A percentile compares a stretch with the other conserved stretches of the same genome.
phyloP scores from a whole-genome alignment of 176 grass and related monocot genomes.

The Carex pumila region DNA sequence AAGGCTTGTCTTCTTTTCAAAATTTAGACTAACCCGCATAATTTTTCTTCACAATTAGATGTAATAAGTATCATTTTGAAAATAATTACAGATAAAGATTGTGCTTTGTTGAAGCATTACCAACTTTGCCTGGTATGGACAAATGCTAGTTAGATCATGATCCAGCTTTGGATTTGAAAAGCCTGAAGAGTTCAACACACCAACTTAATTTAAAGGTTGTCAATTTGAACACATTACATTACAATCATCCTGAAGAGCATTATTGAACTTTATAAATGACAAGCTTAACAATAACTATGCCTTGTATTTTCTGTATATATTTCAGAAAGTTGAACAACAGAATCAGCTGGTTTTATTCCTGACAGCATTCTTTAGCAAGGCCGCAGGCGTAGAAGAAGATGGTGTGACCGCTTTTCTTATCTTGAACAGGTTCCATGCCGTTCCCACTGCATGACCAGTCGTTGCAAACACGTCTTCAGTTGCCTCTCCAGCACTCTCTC shows the following conservation, averaged over 20 bases:
- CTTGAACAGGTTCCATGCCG: conserved; percentile 94
- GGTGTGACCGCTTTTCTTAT: conserved; percentile 75
- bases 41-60: not conserved
- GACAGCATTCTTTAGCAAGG: conserved; percentile 55
- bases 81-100: not conserved
- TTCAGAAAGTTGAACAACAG: not conserved
- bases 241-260: not conserved
- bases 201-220: not conserved
- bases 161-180: not conserved
- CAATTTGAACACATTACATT: not conserved
- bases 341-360: conserved; percentile 36
- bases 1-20: not conserved
- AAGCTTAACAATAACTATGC: not conserved
- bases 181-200: not conserved
- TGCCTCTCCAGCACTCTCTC: conserved; percentile 66
- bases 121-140: not conserved
- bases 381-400: conserved; percentile 41
- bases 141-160: not conserved
- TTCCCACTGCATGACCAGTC: conserved; percentile 69
- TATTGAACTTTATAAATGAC: not conserved
- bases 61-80: not conserved
- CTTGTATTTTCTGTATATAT: not conserved
- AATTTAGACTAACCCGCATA: not conserved
- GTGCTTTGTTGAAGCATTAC: not conserved
- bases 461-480: conserved; percentile 76